Evolutionary conservation across 192 early-diverging fungal species (phyloP).

Genomic region (Rhizoclosmatium sp.): DNA sequence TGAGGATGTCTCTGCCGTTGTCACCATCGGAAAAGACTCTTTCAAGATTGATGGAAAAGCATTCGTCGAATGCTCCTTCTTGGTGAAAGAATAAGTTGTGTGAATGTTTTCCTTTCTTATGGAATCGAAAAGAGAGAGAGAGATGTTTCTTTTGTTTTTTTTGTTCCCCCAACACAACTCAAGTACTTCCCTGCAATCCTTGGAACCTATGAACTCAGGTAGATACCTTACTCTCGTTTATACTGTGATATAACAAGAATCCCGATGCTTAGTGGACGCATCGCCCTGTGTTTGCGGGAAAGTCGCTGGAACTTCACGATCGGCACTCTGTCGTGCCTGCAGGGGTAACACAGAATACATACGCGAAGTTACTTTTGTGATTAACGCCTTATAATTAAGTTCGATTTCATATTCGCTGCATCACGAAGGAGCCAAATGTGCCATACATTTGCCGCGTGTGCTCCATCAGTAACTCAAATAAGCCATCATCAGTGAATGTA

Average conservation of each 20-base stretch:
- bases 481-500: background rate
- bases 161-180: background rate
- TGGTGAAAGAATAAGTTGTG: slow-evolving; percentile 35
- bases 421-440: slow-evolving; percentile 3
- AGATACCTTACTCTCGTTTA: background rate
- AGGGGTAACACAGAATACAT: background rate
- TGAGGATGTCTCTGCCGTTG: slow-evolving; percentile 73
- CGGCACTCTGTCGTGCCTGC: slow-evolving; percentile 12
- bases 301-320: slow-evolving; percentile 23
- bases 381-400: background rate
- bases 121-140: slow-evolving; percentile 28
- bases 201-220: background rate
- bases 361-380: background rate
- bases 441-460: slow-evolving; percentile 21
- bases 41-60: slow-evolving; percentile 69
- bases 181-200: no score
- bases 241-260: no score
- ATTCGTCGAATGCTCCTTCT: slow-evolving; percentile 86
- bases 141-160: slow-evolving; percentile 67
- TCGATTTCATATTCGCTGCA: slow-evolving; percentile 18
- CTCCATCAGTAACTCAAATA: background rate
- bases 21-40: slow-evolving; percentile 78
- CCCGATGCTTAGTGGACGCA: background rate
- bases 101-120: background rate
- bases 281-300: slow-evolving; percentile 15